Evolutionary conservation across 768 basidiomycete genomes (phyloP), one percentile per base, ranked within the genome.

Genomic region (Hypholoma sublateritium): DNA sequence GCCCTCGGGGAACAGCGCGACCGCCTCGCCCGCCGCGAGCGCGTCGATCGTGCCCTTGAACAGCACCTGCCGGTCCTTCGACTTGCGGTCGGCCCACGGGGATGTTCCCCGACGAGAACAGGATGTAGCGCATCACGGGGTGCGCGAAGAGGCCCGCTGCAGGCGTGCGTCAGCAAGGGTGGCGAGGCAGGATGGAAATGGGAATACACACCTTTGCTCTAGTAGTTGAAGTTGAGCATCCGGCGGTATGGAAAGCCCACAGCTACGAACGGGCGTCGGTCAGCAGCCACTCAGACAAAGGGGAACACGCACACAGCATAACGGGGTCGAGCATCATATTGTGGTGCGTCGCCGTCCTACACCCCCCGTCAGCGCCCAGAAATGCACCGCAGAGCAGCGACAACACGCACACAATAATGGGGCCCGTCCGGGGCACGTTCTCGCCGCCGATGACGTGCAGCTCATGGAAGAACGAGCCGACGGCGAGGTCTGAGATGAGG

Each of bases 11-110:
- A 99, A 99, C 42, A 98, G 79, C 7, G 93, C 96, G 53, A 99
- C 91, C 17, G 86, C 91, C 59, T 87, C 80, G 14, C 90, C 91
- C n/a, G 76, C 76, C 16, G 85, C 80, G 39, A 99, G 80, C 1
- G 89, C 88, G 50, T 96, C 89, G 64, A 98, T 88, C 0, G 95
- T 97, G 42, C 93, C 91, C 60, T 84, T 83, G 75, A 97, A 95
- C 16, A 98, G 78, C 17, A 84, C 81, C 65, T 90, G 89, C 54
- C 93, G 88, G 74, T 99, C 95, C 75, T 93, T 93, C 59, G 84
- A 91, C 75, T 92, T 95, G 58, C 97, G 85, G 71, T 97, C 97
- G 85, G 71, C 97, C 95, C 35, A 98, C 96, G 22, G 96, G 95
- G 61, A 99, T 95, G 71, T 97, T 97, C n/a, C 97, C 95, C 2